A percentile compares a stretch with the other conserved stretches of the same genome.
phyloP scores from a whole-genome alignment of 768 basidiomycete species.

The Podaxis sp. region DNA sequence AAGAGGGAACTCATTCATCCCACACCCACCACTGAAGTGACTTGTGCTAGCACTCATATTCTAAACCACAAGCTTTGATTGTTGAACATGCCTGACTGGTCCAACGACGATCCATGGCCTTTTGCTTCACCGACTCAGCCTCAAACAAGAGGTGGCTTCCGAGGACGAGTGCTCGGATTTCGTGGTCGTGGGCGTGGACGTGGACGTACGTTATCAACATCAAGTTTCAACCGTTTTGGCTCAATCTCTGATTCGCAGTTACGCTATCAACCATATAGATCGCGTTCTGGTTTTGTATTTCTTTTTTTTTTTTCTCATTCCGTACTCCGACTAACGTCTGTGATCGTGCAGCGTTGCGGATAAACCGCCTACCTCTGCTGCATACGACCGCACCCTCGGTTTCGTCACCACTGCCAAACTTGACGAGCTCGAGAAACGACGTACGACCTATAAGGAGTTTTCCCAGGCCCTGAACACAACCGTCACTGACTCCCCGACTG shows the following conservation, averaged over 20 bases:
- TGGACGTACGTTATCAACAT: not conserved
- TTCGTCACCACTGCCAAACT: constrained; percentile 41
- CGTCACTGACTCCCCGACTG: not conserved
- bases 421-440: constrained; percentile 37
- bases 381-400: constrained; percentile 21
- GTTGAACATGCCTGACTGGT: not conserved
- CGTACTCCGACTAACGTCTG: not conserved
- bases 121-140: not conserved
- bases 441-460: constrained; percentile 28
- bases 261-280: constrained; percentile 3
- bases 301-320: not conserved
- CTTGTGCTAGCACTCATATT: not conserved
- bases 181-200: not conserved
- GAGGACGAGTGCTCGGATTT: not conserved
- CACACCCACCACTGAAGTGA: not conserved
- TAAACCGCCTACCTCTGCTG: constrained; percentile 6
- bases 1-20: not conserved
- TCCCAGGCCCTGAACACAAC: constrained; percentile 23
- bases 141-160: not conserved
- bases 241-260: not conserved
- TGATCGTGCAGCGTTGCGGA: not conserved
- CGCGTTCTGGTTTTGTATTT: constrained; percentile 4
- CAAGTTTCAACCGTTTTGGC: not conserved
- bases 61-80: not conserved
- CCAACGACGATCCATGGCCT: not conserved